Conservation (phyloP, 371 early-diverging fungal species). For the Mortierella sp. region DNA sequence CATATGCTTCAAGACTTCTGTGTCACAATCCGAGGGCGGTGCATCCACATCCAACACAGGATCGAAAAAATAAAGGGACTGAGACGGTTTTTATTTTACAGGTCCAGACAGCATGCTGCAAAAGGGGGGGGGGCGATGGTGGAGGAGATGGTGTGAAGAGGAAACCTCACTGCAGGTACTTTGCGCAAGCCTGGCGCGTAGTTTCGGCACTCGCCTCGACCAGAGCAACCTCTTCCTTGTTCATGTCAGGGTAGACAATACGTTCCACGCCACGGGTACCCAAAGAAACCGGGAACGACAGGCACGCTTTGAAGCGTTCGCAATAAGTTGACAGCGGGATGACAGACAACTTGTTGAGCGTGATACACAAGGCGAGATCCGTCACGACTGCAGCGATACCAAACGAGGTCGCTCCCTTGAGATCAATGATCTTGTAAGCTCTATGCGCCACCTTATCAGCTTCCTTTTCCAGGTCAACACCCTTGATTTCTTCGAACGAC, state of each 20-base stretch:
- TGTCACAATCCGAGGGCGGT: conserved; percentile 30
- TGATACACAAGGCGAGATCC: conserved; percentile 71
- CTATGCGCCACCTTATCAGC: conserved; percentile 70
- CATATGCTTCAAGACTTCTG: conserved; percentile 71
- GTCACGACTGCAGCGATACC: conserved; percentile 89
- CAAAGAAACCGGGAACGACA: conserved; percentile 80
- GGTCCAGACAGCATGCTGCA: neutral
- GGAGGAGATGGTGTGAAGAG: neutral
- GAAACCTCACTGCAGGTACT: conserved; percentile 3
- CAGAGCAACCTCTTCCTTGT: conserved; percentile 60
- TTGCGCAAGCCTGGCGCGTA: conserved; percentile 35
- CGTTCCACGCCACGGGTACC: conserved; percentile 76
- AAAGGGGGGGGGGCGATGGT: neutral
- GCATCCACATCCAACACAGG: neutral
- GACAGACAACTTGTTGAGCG: conserved; percentile 69
- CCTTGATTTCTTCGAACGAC: conserved; percentile 68
- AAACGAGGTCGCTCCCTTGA: conserved; percentile 89
- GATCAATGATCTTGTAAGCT: conserved; percentile 86
- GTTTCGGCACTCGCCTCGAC: conserved; percentile 37
- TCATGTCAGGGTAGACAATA: conserved; percentile 70
- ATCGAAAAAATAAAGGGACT: conserved; percentile 18
- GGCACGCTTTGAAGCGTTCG: conserved; percentile 66
- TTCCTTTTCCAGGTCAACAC: conserved; percentile 63
- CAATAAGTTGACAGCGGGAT: conserved; percentile 75
- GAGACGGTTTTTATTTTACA: too few relatives aligned